phyloP scores from a whole-genome alignment of 2,329 filamentous ascomycete genomes.

The Acarospora socialis region DNA sequence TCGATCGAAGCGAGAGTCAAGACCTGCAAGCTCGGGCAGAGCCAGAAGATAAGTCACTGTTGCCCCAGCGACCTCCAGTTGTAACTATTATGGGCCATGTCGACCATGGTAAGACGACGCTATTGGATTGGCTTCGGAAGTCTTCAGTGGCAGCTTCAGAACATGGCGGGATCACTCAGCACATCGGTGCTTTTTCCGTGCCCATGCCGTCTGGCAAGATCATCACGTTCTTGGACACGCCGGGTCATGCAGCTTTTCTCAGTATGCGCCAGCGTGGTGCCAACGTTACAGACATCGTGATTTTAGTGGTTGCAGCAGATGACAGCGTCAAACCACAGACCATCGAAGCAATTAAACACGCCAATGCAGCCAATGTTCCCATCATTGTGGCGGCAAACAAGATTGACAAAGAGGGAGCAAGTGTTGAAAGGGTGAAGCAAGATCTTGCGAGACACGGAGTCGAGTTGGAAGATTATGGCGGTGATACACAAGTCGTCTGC shows the following conservation, averaged over 20 bases:
- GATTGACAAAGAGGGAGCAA: conserved; percentile 73
- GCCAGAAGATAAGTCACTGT: conserved; percentile 49
- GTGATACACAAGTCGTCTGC: conserved; percentile 80
- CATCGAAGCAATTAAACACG: conserved; percentile 89
- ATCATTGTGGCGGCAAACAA: conserved; percentile 98
- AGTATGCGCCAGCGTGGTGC: conserved; percentile 93
- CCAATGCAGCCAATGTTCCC: conserved; percentile 70
- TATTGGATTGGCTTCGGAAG: conserved; percentile 84
- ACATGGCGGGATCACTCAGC: conserved; percentile 94
- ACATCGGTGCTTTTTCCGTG: conserved; percentile 95
- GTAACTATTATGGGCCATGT: conserved; percentile 99
- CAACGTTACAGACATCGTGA: conserved; percentile 90
- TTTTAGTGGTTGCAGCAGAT: conserved; percentile 89
- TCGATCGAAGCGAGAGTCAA: conserved; percentile 49
- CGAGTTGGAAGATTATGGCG: conserved; percentile 87
- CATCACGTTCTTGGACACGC: conserved; percentile 94
- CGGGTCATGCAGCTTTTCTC: conserved; percentile 88
- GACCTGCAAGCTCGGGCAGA: conserved; percentile 60
- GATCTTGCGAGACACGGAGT: conserved; percentile 74
- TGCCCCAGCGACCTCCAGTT: conserved; percentile 73
- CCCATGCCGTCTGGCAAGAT: conserved; percentile 70
- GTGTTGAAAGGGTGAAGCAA: conserved; percentile 70
- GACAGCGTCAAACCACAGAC: conserved; percentile 98
- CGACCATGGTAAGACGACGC: conserved; percentile 94
- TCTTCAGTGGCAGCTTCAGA: conserved; percentile 83